Conservation (phyloP, 2,329 filamentous ascomycete genomes). For the Myriangium duriaei region DNA sequence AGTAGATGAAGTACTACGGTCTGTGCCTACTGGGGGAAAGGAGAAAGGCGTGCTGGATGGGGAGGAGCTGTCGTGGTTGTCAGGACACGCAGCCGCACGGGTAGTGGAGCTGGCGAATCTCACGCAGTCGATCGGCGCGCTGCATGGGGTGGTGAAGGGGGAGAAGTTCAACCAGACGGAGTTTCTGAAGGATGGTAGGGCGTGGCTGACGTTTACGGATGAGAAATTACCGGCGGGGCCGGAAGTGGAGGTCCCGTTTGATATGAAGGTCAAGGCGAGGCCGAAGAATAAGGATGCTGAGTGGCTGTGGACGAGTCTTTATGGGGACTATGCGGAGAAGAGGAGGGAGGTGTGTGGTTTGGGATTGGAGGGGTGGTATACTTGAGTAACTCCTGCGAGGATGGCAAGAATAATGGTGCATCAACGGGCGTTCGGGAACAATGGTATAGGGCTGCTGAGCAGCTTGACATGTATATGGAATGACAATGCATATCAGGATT, state of each 20-base stretch:
- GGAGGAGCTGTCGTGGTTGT: conserved; percentile 25
- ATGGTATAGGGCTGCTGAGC: too few relatives aligned
- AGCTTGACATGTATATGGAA: too few relatives aligned
- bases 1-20: background rate
- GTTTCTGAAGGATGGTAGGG: conserved; percentile 31
- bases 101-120: too few relatives aligned
- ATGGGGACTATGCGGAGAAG: conserved; percentile 36
- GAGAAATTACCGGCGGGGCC: conserved; percentile 34
- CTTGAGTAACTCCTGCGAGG: too few relatives aligned
- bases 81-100: too few relatives aligned
- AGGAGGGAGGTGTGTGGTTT: conserved; percentile 42
- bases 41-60: conserved; percentile 17
- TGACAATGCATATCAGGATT: too few relatives aligned
- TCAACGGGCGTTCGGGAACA: too few relatives aligned
- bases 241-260: conserved; percentile 37
- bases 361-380: conserved; percentile 33
- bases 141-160: conserved; percentile 16
- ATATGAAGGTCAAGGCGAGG: conserved; percentile 27
- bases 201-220: conserved; percentile 35
- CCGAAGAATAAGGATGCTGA: conserved; percentile 35
- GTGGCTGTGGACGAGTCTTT: conserved; percentile 37
- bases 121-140: conserved; percentile 20
- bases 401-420: too few relatives aligned
- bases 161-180: conserved; percentile 32
- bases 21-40: background rate